A percentile compares a stretch with the other conserved stretches of the same genome.
phyloP scores from a whole-genome alignment of 2,329 filamentous ascomycete species.

The Microcyclosporella mali region DNA sequence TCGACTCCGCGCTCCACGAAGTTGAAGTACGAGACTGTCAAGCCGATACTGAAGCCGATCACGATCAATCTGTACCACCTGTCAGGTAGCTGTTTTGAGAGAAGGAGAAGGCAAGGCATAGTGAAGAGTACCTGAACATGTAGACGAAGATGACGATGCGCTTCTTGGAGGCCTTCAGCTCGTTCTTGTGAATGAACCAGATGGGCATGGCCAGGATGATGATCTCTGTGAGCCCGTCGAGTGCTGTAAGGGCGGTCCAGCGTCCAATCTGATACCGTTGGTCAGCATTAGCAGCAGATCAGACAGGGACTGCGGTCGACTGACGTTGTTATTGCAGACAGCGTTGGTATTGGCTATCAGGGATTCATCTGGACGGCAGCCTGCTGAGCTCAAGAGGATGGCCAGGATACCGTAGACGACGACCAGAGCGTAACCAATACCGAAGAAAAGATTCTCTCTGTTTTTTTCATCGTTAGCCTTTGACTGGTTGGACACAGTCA shows the following conservation, averaged over 20 bases:
- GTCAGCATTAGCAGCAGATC: conserved; percentile 1
- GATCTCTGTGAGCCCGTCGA: conserved; percentile 20
- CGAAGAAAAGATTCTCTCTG: conserved; percentile 18
- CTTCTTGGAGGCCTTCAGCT: conserved; percentile 20
- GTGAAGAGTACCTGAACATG: conserved; percentile 10
- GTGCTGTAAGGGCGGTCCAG: conserved; percentile 15
- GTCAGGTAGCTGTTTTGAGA: not conserved
- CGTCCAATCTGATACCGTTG: conserved; percentile 7
- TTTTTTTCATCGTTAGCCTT: no score
- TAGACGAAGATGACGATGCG: conserved; percentile 20
- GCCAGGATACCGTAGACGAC: conserved; percentile 15
- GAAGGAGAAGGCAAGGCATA: not conserved
- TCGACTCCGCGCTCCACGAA: conserved; percentile 13
- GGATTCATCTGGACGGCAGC: conserved; percentile 13
- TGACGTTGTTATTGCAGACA: conserved; percentile 19
- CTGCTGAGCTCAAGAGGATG: conserved; percentile 19
- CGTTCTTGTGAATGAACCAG: conserved; percentile 22
- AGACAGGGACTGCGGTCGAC: not conserved
- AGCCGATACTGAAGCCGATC: conserved; percentile 14
- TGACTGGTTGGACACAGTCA: not conserved
- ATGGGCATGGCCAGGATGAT: conserved; percentile 20
- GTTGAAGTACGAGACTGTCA: conserved; percentile 19
- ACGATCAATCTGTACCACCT: conserved; percentile 8
- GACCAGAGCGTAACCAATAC: conserved; percentile 9
- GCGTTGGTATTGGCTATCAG: conserved; percentile 13